phyloP scores from a whole-genome alignment of 805 yeast genomes.

The Candida ponderosae region DNA sequence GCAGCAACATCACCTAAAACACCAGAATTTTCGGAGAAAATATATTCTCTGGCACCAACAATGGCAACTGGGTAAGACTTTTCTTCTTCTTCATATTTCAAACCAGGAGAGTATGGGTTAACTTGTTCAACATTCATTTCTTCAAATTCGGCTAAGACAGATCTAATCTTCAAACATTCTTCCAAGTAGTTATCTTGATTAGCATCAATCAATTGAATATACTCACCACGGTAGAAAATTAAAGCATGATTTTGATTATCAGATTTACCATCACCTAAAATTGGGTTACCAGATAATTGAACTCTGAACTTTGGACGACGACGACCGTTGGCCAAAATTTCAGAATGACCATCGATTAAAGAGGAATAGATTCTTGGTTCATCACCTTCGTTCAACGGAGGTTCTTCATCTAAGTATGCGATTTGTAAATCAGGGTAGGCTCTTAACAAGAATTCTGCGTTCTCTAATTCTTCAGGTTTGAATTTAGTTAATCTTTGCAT shows the following conservation, averaged over 20 bases:
- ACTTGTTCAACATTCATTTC: constrained; percentile 69
- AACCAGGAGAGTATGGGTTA: constrained; percentile 71
- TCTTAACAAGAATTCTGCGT: constrained; percentile 72
- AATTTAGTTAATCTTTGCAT: constrained; percentile 79
- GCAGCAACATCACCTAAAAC: constrained; percentile 86
- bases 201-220: constrained; percentile 78
- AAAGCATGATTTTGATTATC: constrained; percentile 81
- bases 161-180: constrained; percentile 78
- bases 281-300: constrained; percentile 76
- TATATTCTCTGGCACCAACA: constrained; percentile 82
- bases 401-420: constrained; percentile 89
- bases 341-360: constrained; percentile 75
- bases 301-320: constrained; percentile 73
- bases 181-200: constrained; percentile 82
- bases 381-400: constrained; percentile 47
- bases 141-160: constrained; percentile 76
- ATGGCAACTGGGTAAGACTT: constrained; percentile 67
- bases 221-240: constrained; percentile 79
- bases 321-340: constrained; percentile 62
- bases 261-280: constrained; percentile 83
- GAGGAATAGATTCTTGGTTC: constrained; percentile 70
- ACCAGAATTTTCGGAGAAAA: constrained; percentile 82
- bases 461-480: constrained; percentile 66
- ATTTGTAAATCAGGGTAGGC: constrained; percentile 84
- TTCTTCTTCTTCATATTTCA: constrained; percentile 31